Evolutionary conservation across 768 basidiomycete species (phyloP).

Genomic region (Coprinopsis cinerea): DNA sequence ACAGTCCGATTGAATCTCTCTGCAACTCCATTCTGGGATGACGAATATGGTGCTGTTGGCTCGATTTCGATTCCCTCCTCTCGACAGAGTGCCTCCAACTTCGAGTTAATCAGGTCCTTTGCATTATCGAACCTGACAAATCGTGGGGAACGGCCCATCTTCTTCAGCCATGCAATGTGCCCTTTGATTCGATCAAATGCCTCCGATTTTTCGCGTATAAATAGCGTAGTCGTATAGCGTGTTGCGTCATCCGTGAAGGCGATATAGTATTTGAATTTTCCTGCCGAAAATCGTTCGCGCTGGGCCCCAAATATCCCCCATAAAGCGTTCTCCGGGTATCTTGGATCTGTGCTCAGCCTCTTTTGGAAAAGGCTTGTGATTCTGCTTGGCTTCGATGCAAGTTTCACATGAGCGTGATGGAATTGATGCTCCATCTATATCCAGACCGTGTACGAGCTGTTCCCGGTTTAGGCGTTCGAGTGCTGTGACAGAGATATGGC

Average conservation of each 20-base stretch:
- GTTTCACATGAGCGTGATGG: constrained; percentile 22
- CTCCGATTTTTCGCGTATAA: constrained; percentile 15
- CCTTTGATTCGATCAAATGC: not conserved
- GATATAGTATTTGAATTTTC: constrained; percentile 21
- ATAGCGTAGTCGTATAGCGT: constrained; percentile 15
- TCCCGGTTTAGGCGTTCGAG: constrained; percentile 15
- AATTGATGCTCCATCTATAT: constrained; percentile 13
- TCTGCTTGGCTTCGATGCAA: constrained; percentile 31
- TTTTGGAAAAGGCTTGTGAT: constrained; percentile 25
- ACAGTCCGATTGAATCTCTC: constrained; percentile 18
- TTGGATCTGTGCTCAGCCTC: constrained; percentile 19
- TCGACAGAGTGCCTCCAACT: constrained; percentile 17
- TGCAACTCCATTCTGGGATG: constrained; percentile 34
- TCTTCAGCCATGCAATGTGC: not conserved
- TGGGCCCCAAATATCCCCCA: constrained; percentile 28
- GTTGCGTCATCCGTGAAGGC: no score
- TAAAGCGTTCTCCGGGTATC: constrained; percentile 16
- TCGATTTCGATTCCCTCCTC: constrained; percentile 25
- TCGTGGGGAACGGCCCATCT: not conserved
- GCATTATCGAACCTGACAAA: constrained; percentile 22
- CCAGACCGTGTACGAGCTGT: constrained; percentile 16
- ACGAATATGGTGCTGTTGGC: constrained; percentile 28
- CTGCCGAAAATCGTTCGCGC: constrained; percentile 16
- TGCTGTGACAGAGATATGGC: constrained; percentile 19
- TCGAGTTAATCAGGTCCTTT: constrained; percentile 23